Evolutionary conservation across 2,329 filamentous ascomycete genomes (phyloP).

Genomic region (Plenodomus biglobosus): DNA sequence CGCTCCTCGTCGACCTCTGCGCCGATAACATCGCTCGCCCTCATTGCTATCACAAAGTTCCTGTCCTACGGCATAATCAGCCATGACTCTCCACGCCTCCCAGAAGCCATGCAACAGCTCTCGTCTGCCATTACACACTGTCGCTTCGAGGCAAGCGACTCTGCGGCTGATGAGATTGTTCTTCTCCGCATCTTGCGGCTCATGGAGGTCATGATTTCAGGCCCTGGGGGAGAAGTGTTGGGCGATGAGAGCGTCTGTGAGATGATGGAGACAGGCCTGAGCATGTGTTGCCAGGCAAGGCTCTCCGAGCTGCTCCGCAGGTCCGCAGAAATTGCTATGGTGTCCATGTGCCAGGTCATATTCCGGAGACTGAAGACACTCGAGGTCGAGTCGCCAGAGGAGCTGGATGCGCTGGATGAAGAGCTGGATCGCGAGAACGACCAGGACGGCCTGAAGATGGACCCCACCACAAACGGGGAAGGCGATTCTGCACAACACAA

Average conservation of each 20-base stretch:
- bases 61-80: constrained; percentile 92
- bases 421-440: constrained; percentile 62
- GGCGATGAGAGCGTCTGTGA: constrained; percentile 98
- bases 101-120: constrained; percentile 89
- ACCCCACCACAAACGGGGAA: constrained; percentile 70
- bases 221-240: constrained; percentile 87
- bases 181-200: constrained; percentile 90
- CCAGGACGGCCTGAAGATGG: constrained; percentile 79
- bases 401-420: constrained; percentile 66
- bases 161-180: constrained; percentile 92
- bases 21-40: constrained; percentile 89
- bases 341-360: constrained; percentile 98
- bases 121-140: constrained; percentile 97
- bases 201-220: constrained; percentile 98
- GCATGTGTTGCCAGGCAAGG: constrained; percentile 92
- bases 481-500: constrained; percentile 47
- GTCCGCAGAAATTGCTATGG: constrained; percentile 95
- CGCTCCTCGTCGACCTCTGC: constrained; percentile 94
- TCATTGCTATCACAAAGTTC: constrained; percentile 94
- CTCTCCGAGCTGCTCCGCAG: constrained; percentile 87
- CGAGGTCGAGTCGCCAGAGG: constrained; percentile 71
- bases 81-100: constrained; percentile 79
- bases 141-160: constrained; percentile 94
- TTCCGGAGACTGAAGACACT: constrained; percentile 90
- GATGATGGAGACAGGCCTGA: constrained; percentile 98